These are phyloP conservation scores for Barbarea vulgaris DNA, from an alignment of 345 rosid species.

Conservation along the genomic window DNA sequence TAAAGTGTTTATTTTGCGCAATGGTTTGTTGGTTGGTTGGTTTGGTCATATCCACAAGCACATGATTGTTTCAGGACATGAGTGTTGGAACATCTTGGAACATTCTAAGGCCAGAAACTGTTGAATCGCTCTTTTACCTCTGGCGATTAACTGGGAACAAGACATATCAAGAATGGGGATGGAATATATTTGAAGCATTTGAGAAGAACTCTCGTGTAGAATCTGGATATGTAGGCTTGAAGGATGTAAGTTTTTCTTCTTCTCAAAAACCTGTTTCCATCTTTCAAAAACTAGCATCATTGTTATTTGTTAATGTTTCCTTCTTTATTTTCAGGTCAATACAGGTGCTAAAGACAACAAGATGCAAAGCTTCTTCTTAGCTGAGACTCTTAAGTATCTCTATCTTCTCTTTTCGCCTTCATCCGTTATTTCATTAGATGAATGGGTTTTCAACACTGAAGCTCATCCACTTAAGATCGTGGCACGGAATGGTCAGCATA, in stretches of 20 bases:
- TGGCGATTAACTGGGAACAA: conserved; percentile 95
- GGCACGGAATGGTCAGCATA: conserved; percentile 42
- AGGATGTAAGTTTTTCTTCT: conserved; percentile 63
- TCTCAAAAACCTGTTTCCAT: background rate
- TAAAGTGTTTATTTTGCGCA: background rate
- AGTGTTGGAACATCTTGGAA: conserved; percentile 98
- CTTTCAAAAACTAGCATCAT: background rate
- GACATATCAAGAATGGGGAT: conserved; percentile 98
- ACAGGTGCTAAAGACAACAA: conserved; percentile 82
- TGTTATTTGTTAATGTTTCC: background rate
- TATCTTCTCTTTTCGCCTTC: conserved; percentile 93
- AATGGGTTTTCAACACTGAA: conserved; percentile 99
- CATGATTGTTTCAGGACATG: conserved; percentile 72
- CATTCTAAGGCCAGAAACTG: conserved; percentile 91
- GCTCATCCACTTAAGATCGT: conserved; percentile 89
- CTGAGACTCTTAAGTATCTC: conserved; percentile 89
- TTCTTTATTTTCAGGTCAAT: conserved; percentile 59
- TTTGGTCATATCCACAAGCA: conserved; percentile 11
- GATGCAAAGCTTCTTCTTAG: conserved; percentile 99
- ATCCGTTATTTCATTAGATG: conserved; percentile 78
- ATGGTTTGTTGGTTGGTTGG: conserved; percentile 6
- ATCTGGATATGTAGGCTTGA: conserved; percentile 91
- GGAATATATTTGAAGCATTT: conserved; percentile 96
- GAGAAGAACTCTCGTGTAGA: conserved; percentile 87
- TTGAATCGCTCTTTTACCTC: conserved; percentile 92